Conservation (phyloP, 148 eudicot genomes). For the Cornus suecica region DNA sequence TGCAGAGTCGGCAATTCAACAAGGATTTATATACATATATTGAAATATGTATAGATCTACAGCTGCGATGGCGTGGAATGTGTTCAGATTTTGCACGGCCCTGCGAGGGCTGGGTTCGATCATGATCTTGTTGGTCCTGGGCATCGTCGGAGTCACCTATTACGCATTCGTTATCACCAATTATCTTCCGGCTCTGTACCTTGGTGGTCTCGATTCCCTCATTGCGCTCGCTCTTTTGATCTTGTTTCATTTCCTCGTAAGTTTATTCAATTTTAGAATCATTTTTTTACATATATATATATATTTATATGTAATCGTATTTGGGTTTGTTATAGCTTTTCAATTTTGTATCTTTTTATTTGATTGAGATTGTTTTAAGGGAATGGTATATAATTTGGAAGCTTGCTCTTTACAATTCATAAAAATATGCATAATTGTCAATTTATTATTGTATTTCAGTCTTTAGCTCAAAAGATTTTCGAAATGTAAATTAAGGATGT, state of each 20-base stretch:
- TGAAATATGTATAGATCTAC: conserved; percentile 78
- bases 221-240: conserved; percentile 63
- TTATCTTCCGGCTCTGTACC: conserved; percentile 59
- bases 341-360: not conserved
- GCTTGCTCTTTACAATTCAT: no score
- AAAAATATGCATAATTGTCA: no score
- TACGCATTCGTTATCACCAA: conserved; percentile 79
- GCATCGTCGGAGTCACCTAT: conserved; percentile 84
- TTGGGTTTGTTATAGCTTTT: not conserved
- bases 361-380: not conserved
- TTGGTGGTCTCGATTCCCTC: conserved; percentile 65
- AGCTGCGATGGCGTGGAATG: conserved; percentile 94
- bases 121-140: conserved; percentile 86
- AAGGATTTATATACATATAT: not conserved
- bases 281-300: not conserved
- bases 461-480: not conserved
- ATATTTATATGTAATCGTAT: not conserved
- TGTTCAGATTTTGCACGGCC: conserved; percentile 91
- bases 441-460: not conserved
- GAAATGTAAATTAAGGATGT: not conserved
- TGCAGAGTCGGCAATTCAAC: not conserved
- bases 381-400: not conserved
- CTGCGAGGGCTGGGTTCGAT: conserved; percentile 84
- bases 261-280: not conserved
- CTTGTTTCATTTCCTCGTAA: conserved; percentile 66